Evolutionary conservation across 345 rosid species (phyloP).

Genomic region (Eucalyptus guilfoylei): DNA sequence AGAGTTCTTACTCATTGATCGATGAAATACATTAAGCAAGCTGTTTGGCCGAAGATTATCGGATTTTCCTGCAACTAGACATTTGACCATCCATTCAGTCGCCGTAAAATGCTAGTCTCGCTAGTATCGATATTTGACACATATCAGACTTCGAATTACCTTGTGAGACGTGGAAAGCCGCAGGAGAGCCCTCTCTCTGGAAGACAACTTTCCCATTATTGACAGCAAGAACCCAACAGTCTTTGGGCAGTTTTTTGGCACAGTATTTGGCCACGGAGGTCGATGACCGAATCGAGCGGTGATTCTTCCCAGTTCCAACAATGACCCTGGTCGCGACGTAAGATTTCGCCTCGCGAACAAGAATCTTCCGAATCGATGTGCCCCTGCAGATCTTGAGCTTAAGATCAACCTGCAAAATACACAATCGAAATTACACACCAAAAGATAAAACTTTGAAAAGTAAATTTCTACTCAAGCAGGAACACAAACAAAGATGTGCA

Average conservation of each 20-base stretch:
- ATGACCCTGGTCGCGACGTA: slow-evolving; percentile 50
- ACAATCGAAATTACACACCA: background rate
- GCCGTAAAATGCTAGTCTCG: background rate
- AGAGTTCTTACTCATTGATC: slow-evolving; percentile 31
- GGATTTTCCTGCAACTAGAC: slow-evolving; percentile 28
- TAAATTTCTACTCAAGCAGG: background rate
- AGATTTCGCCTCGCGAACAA: slow-evolving; percentile 74
- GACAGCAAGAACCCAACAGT: slow-evolving; percentile 59
- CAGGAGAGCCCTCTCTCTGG: slow-evolving; percentile 48
- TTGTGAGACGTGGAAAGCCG: slow-evolving; percentile 8
- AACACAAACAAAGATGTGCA: background rate
- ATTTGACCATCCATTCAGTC: background rate
- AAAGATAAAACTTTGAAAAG: background rate
- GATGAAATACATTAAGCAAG: slow-evolving; percentile 46
- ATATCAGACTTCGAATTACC: slow-evolving; percentile 12
- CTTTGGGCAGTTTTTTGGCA: slow-evolving; percentile 53
- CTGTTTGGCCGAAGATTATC: slow-evolving; percentile 22
- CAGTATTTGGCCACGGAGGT: slow-evolving; percentile 78
- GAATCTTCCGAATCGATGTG: slow-evolving; percentile 37
- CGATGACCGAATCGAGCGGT: slow-evolving; percentile 45
- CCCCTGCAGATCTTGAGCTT: slow-evolving; percentile 92
- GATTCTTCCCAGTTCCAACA: slow-evolving; percentile 46
- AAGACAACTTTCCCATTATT: slow-evolving; percentile 62
- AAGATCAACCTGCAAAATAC: slow-evolving; percentile 61
- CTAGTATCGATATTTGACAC: background rate